A percentile compares a stretch with the other conserved stretches of the same genome.
phyloP scores from a whole-genome alignment of 345 rosid genomes.

The Populus nigra region DNA sequence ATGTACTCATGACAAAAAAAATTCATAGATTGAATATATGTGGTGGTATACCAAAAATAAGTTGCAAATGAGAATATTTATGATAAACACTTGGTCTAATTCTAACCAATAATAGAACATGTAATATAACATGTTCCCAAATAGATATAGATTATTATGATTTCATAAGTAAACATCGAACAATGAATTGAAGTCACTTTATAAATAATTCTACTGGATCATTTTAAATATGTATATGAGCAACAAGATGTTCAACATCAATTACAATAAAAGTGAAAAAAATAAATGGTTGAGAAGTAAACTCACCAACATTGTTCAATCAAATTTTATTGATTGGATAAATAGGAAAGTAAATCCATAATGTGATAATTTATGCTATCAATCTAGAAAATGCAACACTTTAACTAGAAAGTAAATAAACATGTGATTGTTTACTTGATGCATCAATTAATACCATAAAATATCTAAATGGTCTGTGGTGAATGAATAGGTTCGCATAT shows the following conservation, averaged over 20 bases:
- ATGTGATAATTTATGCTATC: background rate
- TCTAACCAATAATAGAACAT: background rate
- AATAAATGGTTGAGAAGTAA: conserved; percentile 6
- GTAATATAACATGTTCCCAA: conserved; percentile 7
- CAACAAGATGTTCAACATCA: background rate
- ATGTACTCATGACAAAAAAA: background rate
- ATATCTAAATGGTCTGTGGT: background rate
- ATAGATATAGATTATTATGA: background rate
- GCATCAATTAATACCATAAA: background rate
- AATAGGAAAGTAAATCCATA: background rate
- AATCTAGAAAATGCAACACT: conserved; percentile 4
- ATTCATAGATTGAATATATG: conserved; percentile 7
- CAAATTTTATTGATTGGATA: conserved; percentile 13
- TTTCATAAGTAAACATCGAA: no score
- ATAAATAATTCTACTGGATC: background rate
- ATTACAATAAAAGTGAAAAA: conserved; percentile 1
- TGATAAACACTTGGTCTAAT: no score
- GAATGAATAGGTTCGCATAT: background rate
- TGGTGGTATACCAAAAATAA: background rate
- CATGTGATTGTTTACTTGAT: conserved; percentile 1
- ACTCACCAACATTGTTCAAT: conserved; percentile 21
- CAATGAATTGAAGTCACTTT: conserved; percentile 1
- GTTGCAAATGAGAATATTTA: no score
- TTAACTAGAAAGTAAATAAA: conserved; percentile 7
- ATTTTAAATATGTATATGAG: conserved; percentile 18